Evolutionary conservation across 306 rosid genomes (phyloP), one percentile per base, ranked within the genome.

Genomic region (Mimosa pudica): DNA sequence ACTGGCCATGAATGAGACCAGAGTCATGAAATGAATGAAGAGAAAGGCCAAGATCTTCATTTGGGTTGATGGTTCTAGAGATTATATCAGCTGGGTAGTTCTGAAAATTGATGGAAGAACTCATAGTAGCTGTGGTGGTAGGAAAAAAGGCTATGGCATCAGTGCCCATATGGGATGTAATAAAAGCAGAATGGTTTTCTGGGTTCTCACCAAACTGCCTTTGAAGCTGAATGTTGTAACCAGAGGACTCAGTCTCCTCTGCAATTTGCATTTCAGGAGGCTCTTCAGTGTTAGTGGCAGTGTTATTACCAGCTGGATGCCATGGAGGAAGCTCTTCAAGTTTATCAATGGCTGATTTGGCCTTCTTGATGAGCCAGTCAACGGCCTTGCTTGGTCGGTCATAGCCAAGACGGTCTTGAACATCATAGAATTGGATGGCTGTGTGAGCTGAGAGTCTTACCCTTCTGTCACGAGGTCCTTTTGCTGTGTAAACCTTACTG

Each of bases 331-430:
- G 94, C 86, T 90, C 89, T 0, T 83, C 95, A 0, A 92, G 94
- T 69, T 91, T 92, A 82, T 92, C 97, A 77, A 92, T 95, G 78
- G 98, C 82, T 30, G 85, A 55, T 55, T 87, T 87, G 0, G 98
- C 98, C 68, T 91, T 95, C 83, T 86, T 91, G 84, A 95, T 92
- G 68, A 95, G 97, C 97, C 97, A 95, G 57, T 92, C 97, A 35
- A 94, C 95, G 0, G 97, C 98, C 61, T 89, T 92, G 82, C 97
- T 94, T 7, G 97, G 97, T 38, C 97, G 82, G 48, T 94, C 97
- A 67, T 91, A 94, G 55, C 98, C 97, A 1, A 92, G 72, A 10
- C 97, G 91, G 35, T 94, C 97, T 68, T 94, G 98, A 46, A 94
- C 92, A 82, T 94, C 98, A 24, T 94, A 92, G 86, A 94, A 94